Evolutionary conservation across 768 basidiomycete species (phyloP).

Genomic region (Mycena rebaudengoi): DNA sequence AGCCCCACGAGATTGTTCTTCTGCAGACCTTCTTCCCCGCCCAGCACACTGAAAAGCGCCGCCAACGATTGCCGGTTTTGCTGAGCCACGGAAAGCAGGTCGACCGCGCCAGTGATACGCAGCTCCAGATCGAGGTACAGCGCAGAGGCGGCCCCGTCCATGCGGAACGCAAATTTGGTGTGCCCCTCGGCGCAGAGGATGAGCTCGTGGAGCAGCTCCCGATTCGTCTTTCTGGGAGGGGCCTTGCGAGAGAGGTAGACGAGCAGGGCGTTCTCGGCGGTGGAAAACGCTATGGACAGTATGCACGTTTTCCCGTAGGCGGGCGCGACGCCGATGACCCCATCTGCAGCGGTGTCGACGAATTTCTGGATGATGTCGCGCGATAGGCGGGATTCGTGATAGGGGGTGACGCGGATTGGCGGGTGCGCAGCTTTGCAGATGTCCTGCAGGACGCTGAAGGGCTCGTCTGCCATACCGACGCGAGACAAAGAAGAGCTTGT

Average conservation of each 20-base stretch:
- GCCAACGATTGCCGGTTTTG: slow-evolving; percentile 40
- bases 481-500: too few species aligned
- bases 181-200: slow-evolving; percentile 40
- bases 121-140: slow-evolving; percentile 49
- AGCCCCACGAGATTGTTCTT: slow-evolving; percentile 36
- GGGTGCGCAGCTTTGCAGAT: slow-evolving; percentile 39
- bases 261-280: slow-evolving; percentile 43
- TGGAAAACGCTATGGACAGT: slow-evolving; percentile 52
- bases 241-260: slow-evolving; percentile 38
- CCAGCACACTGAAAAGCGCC: slow-evolving; percentile 46
- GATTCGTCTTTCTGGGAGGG: slow-evolving; percentile 4
- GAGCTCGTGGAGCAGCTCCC: slow-evolving; percentile 34
- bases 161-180: slow-evolving; percentile 51
- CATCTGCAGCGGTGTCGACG: slow-evolving; percentile 31
- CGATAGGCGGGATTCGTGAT: slow-evolving; percentile 37
- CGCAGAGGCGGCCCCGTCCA: slow-evolving; percentile 54
- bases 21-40: slow-evolving; percentile 41
- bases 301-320: slow-evolving; percentile 44
- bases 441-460: slow-evolving; percentile 40
- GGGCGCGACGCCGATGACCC: slow-evolving; percentile 52
- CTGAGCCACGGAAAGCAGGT: slow-evolving; percentile 47
- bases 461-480: slow-evolving; percentile 4
- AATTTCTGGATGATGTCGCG: slow-evolving; percentile 37
- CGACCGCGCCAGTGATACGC: slow-evolving; percentile 45
- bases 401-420: slow-evolving; percentile 37